A percentile compares a stretch with the other conserved stretches of the same genome.
phyloP scores from a whole-genome alignment of 176 grass and related monocot genomes.

The Ensete ventricosum region DNA sequence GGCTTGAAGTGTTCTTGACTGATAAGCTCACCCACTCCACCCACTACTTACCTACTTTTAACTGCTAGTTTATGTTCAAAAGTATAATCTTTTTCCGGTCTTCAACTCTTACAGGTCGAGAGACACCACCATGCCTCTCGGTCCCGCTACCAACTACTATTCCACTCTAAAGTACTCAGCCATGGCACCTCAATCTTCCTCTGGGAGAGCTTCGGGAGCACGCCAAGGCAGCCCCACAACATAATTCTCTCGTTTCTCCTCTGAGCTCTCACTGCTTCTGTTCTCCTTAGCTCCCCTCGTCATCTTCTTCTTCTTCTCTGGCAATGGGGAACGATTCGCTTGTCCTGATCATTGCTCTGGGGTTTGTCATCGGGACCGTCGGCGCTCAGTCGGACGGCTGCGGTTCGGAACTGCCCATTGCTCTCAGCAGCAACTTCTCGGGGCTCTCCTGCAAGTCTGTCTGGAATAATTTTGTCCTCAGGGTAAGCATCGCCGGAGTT shows the following conservation, averaged over 20 bases:
- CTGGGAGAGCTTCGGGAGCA: background rate
- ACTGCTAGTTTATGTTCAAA: background rate
- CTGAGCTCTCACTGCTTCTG: background rate
- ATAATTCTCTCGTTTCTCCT: background rate
- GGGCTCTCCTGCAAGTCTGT: slow-evolving; percentile 59
- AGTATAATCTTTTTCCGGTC: background rate
- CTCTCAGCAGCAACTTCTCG: slow-evolving; percentile 57
- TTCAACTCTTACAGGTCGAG: background rate
- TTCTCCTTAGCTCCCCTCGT: background rate
- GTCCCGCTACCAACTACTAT: background rate
- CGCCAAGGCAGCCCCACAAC: background rate
- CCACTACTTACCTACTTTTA: background rate
- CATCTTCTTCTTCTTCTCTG: background rate
- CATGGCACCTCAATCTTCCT: background rate
- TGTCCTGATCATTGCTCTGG: slow-evolving; percentile 30
- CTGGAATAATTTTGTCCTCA: slow-evolving; percentile 76
- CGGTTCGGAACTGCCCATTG: slow-evolving; percentile 30
- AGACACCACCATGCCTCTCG: background rate
- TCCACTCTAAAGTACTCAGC: background rate
- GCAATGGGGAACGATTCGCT: slow-evolving; percentile 31
- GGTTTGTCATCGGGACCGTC: slow-evolving; percentile 16
- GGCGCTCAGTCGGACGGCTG: slow-evolving; percentile 48
- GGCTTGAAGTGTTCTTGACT: background rate
- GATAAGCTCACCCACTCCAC: background rate
- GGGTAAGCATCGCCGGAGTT: slow-evolving; percentile 35